phyloP scores from a whole-genome alignment of 768 basidiomycete genomes.

The Termitomyces sp. region DNA sequence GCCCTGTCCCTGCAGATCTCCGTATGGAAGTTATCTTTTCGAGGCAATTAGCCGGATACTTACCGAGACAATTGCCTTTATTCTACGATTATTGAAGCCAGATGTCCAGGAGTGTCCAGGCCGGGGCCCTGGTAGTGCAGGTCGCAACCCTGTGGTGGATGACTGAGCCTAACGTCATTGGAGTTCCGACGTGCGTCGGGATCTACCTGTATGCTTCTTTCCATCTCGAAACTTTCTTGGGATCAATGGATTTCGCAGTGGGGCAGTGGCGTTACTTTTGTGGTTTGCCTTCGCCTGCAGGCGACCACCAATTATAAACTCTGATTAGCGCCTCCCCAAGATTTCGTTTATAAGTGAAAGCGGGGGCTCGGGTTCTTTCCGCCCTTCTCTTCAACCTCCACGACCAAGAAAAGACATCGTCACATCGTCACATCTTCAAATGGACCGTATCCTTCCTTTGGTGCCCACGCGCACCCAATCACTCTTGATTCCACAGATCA shows the following conservation, averaged over 20 bases:
- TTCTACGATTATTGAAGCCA: too few species aligned
- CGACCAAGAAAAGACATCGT: not conserved
- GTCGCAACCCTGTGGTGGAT: not conserved
- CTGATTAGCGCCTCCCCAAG: not conserved
- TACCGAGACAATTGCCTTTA: too few species aligned
- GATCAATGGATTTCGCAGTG: too few species aligned
- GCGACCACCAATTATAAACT: not conserved
- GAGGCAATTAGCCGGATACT: not conserved
- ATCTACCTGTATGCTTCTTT: too few species aligned
- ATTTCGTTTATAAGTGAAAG: not conserved
- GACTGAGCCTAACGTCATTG: not conserved
- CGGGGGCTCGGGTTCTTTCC: too few species aligned
- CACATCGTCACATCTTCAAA: not conserved
- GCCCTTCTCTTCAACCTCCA: not conserved
- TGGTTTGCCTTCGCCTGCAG: too few species aligned
- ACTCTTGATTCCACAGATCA: not conserved
- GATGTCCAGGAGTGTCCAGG: too few species aligned
- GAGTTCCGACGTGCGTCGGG: not conserved
- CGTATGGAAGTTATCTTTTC: not conserved
- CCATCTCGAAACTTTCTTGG: too few species aligned
- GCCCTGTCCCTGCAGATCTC: not conserved
- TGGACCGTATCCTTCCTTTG: too few species aligned
- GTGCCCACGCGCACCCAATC: not conserved
- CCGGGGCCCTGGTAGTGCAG: not conserved
- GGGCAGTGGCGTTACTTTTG: too few species aligned